Evolutionary conservation across 805 yeast genomes (phyloP).

Genomic region (Metschnikowia gelsemii): DNA sequence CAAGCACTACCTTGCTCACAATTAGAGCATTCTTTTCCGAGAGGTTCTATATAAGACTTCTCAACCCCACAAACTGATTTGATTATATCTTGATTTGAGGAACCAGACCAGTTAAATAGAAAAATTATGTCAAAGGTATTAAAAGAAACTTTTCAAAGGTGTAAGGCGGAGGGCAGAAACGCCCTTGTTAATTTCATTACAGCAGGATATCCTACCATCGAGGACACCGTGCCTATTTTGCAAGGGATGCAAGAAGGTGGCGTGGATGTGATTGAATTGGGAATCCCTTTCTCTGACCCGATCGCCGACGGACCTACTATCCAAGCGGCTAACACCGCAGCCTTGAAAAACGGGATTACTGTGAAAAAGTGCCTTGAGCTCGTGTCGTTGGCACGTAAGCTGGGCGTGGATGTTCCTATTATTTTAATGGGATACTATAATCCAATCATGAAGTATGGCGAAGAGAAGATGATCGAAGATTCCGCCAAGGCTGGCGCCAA

Average conservation of each 20-base stretch:
- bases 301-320: conserved; percentile 99
- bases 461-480: conserved; percentile 73
- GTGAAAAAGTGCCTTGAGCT: conserved; percentile 66
- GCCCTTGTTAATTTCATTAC: conserved; percentile 92
- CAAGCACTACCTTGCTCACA: not conserved
- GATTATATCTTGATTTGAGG: not conserved
- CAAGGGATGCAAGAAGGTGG: conserved; percentile 94
- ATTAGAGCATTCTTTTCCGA: not conserved
- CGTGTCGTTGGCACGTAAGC: conserved; percentile 70
- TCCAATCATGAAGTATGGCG: conserved; percentile 89
- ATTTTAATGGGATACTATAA: conserved; percentile 97
- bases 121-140: conserved; percentile 50
- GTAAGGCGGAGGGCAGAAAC: conserved; percentile 68
- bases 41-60: not conserved
- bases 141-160: conserved; percentile 58
- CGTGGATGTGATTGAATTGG: conserved; percentile 90
- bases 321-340: conserved; percentile 81
- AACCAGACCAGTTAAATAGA: not conserved
- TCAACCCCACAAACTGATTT: not conserved
- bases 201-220: conserved; percentile 88
- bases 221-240: conserved; percentile 82
- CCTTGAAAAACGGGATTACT: conserved; percentile 80
- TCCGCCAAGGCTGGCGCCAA: conserved; percentile 89
- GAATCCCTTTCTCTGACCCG: conserved; percentile 96
- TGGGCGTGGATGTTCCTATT: conserved; percentile 86